phyloP scores from a whole-genome alignment of 2,329 filamentous ascomycete species.

The Alternaria angustiovoidea region DNA sequence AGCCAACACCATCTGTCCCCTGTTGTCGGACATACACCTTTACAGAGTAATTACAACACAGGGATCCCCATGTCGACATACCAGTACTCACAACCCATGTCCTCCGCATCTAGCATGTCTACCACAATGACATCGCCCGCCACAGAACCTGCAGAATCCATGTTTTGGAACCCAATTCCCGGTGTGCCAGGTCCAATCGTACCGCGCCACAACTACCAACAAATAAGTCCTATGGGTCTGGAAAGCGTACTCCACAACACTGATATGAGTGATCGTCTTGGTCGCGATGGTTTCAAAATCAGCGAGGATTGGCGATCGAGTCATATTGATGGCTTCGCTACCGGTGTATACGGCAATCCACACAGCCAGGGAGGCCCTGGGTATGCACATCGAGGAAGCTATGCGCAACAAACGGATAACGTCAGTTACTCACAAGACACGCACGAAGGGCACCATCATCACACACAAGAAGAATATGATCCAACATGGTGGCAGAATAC shows the following conservation, averaged over 20 bases:
- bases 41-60: slow-evolving; percentile 19
- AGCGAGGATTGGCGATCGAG: slow-evolving; percentile 32
- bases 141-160: slow-evolving; percentile 27
- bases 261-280: slow-evolving; percentile 44
- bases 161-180: slow-evolving; percentile 52
- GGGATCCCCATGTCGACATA: slow-evolving; percentile 23
- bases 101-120: slow-evolving; percentile 20
- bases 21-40: slow-evolving; percentile 17
- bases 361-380: slow-evolving; percentile 3
- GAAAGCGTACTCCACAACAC: slow-evolving; percentile 41
- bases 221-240: slow-evolving; percentile 46
- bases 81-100: slow-evolving; percentile 27
- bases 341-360: slow-evolving; percentile 12
- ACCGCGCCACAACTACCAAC: slow-evolving; percentile 34
- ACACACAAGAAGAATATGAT: slow-evolving; percentile 12
- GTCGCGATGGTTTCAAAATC: slow-evolving; percentile 48
- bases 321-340: slow-evolving; percentile 24
- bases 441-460: slow-evolving; percentile 12
- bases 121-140: slow-evolving; percentile 22
- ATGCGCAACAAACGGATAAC: slow-evolving; percentile 1
- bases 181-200: slow-evolving; percentile 51
- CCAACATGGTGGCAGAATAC: slow-evolving; percentile 18
- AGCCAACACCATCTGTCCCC: slow-evolving; percentile 28
- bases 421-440: slow-evolving; percentile 3
- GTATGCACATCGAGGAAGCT: slow-evolving; percentile 11